phyloP scores from a whole-genome alignment of 2,329 filamentous ascomycete species.

The Pyrenophora teres region DNA sequence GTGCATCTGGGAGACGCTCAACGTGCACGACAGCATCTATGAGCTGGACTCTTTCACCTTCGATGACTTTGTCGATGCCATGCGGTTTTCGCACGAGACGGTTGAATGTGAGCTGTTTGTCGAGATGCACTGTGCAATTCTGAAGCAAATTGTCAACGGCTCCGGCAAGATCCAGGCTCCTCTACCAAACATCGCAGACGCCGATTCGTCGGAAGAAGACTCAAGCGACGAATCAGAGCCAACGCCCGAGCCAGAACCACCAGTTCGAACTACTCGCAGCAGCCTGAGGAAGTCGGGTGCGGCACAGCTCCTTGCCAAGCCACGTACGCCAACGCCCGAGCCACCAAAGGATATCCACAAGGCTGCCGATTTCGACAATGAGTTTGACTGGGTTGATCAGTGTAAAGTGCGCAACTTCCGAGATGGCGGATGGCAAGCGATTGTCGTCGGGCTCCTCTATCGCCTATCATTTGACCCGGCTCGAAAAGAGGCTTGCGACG shows the following conservation, averaged over 20 bases:
- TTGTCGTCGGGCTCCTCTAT: constrained; percentile 83
- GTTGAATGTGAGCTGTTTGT: constrained; percentile 82
- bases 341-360: constrained; percentile 57
- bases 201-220: constrained; percentile 54
- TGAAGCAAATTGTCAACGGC: constrained; percentile 82
- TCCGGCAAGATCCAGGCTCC: constrained; percentile 80
- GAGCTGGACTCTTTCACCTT: constrained; percentile 96
- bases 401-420: constrained; percentile 82
- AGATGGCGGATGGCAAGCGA: constrained; percentile 88
- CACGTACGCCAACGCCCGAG: constrained; percentile 48
- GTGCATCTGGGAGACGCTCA: constrained; percentile 95
- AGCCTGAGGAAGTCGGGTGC: constrained; percentile 83
- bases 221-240: constrained; percentile 58
- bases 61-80: constrained; percentile 90
- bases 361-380: constrained; percentile 74
- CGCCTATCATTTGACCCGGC: constrained; percentile 79
- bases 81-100: constrained; percentile 75
- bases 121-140: constrained; percentile 87
- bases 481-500: constrained; percentile 73
- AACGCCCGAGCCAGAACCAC: constrained; percentile 68
- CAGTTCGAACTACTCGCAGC: constrained; percentile 79
- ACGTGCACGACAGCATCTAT: constrained; percentile 96
- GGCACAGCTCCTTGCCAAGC: constrained; percentile 52
- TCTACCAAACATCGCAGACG: constrained; percentile 69
- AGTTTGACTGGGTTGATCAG: constrained; percentile 84